Conservation (phyloP, 2,329 filamentous ascomycete genomes). For the Thyridium curvatum region DNA sequence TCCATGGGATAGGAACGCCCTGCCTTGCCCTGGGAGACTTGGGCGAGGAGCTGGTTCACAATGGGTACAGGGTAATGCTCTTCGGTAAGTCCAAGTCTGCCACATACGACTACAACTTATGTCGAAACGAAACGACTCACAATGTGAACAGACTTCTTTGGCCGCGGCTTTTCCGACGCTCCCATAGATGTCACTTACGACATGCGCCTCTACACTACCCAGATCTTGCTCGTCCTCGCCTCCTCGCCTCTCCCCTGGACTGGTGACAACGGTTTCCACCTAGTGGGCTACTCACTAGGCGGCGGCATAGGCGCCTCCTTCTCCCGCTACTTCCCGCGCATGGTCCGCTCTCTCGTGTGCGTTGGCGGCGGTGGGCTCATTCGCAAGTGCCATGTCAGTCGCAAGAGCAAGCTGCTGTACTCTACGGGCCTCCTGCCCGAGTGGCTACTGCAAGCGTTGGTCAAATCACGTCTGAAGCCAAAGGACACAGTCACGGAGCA, state of each 20-base stretch:
- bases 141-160: conserved; percentile 55
- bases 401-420: conserved; percentile 58
- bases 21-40: conserved; percentile 62
- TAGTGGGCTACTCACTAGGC: conserved; percentile 76
- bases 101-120: not conserved
- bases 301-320: conserved; percentile 69
- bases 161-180: conserved; percentile 70
- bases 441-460: conserved; percentile 45
- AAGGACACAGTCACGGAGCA: conserved; percentile 23
- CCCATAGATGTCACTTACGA: conserved; percentile 56
- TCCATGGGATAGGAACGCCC: conserved; percentile 80
- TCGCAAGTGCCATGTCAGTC: conserved; percentile 53
- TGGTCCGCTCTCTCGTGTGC: conserved; percentile 58
- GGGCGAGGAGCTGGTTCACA: conserved; percentile 54
- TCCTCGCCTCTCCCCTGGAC: conserved; percentile 56
- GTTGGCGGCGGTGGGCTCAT: conserved; percentile 66
- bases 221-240: conserved; percentile 59
- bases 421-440: conserved; percentile 53
- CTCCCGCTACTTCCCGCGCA: conserved; percentile 58
- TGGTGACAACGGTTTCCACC: conserved; percentile 51
- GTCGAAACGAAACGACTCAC: not conserved
- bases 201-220: conserved; percentile 55
- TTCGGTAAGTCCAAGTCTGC: conserved; percentile 48
- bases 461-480: conserved; percentile 41
- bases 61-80: conserved; percentile 66